Evolutionary conservation across 768 basidiomycete genomes (phyloP).

Genomic region (Rhodotorula taiwanensis): DNA sequence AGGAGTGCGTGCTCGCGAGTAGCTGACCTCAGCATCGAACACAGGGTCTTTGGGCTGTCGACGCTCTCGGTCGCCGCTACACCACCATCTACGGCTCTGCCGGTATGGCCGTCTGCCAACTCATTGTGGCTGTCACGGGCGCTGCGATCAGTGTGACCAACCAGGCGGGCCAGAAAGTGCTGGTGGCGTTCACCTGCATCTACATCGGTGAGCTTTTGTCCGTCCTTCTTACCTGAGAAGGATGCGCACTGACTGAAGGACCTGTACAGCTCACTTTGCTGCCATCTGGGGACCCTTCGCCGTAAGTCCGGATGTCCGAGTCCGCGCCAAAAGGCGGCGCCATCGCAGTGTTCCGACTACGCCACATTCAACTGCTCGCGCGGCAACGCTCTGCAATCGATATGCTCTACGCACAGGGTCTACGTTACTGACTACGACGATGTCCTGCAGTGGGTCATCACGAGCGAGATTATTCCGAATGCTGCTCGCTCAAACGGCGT

Average conservation of each 20-base stretch:
- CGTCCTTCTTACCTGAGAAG: not conserved
- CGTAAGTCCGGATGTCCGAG: conserved; percentile 51
- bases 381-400: too few relatives aligned
- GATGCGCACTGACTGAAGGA: not conserved
- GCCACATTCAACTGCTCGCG: too few relatives aligned
- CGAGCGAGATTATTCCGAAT: conserved; percentile 41
- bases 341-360: conserved; percentile 43
- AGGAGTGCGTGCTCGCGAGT: not conserved
- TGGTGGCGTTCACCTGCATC: conserved; percentile 31
- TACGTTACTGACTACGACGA: conserved; percentile 47
- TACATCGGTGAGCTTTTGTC: not conserved
- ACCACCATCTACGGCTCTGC: conserved; percentile 69
- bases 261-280: conserved; percentile 38
- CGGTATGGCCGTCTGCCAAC: conserved; percentile 76
- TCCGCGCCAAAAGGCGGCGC: too few relatives aligned
- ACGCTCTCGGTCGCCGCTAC: conserved; percentile 69
- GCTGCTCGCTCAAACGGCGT: conserved; percentile 63
- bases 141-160: conserved; percentile 46
- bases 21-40: not conserved
- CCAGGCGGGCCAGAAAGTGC: conserved; percentile 48
- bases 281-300: conserved; percentile 66
- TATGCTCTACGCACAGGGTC: too few relatives aligned
- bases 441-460: conserved; percentile 35
- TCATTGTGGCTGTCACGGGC: conserved; percentile 63
- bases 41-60: conserved; percentile 47